Evolutionary conservation across 2,329 filamentous ascomycete genomes (phyloP), one percentile per base, ranked within the genome.

Genomic region (Aspergillus chevalieri): DNA sequence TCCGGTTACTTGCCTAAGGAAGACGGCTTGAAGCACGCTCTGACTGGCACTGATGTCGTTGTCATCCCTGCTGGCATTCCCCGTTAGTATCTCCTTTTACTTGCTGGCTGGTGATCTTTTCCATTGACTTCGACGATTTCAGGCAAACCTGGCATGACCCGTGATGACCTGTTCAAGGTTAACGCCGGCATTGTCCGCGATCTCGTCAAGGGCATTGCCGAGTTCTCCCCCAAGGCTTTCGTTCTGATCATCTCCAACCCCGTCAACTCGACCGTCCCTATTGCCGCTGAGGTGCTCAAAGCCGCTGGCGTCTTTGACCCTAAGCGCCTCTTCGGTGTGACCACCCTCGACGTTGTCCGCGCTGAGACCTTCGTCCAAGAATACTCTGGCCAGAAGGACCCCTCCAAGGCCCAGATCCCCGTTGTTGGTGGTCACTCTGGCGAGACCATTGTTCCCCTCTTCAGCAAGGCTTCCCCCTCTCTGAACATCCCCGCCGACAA

Each of bases 121-220:
- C 34, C 15, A 21, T 19, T 41, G 57, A 47, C 14, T 17, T 22
- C 17, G 9, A 21, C 17, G 9, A 21, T 42, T 43, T 39, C 51
- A 96, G 92, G 92, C 77, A 97, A 97, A 82, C 93, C 93, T 64
- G 93, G 93, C 66, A 98, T 98, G 93, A 96, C 88, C 74, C 90
- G 93, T 78, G 93, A 98, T 66, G 93, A 97, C 70, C 88, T 98
- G 52, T 98, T 98, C 87, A 96, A 96, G 78, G 95, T 96, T 81
- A 98, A 98, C 73, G 93, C 93, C 53, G 89, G 91, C 65, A 98
- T 98, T 68, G 93, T 98, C 68, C 89, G 93, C 77, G 90, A 89
- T 62, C 81, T 98, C 60, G 86, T 94, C 63, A 87, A 95, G 79
- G 85, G 87, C 47, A 83, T 89, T 64, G 90, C 92, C 62, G 85